These are phyloP conservation scores for Diaporthe australafricana DNA, from an alignment of 2,329 filamentous ascomycete species.

Conservation along the genomic window DNA sequence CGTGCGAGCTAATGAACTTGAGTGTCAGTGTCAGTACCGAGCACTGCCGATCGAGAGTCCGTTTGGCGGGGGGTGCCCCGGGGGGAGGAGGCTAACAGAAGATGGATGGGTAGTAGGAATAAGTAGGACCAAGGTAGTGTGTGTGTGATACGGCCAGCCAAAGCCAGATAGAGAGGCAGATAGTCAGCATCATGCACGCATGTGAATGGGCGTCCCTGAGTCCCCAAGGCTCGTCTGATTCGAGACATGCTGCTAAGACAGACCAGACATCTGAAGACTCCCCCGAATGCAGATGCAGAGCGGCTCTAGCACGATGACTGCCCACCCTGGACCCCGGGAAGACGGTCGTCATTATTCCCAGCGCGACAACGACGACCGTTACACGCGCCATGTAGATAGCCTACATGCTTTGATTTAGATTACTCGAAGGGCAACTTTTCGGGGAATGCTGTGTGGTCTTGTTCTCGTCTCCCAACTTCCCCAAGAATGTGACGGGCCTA, in stretches of 20 bases:
- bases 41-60: not conserved
- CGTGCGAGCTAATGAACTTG: not conserved
- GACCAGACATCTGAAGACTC: not conserved
- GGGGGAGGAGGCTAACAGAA: no score
- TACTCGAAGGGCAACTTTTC: not conserved
- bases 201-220: conserved; percentile 6
- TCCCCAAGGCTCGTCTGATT: not conserved
- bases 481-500: not conserved
- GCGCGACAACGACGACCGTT: not conserved
- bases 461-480: no score
- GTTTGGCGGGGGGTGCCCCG: no score
- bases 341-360: not conserved
- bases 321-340: not conserved
- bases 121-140: not conserved
- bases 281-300: no score
- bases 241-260: conserved; percentile 16
- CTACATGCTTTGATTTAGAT: no score
- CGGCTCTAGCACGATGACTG: no score
- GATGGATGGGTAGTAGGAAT: no score
- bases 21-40: not conserved
- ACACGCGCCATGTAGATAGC: no score
- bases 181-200: not conserved
- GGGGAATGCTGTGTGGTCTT: no score
- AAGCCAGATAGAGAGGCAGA: no score
- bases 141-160: no score